Conservation (phyloP, 2,329 filamentous ascomycete genomes). For the Hypoxylon sp. region DNA sequence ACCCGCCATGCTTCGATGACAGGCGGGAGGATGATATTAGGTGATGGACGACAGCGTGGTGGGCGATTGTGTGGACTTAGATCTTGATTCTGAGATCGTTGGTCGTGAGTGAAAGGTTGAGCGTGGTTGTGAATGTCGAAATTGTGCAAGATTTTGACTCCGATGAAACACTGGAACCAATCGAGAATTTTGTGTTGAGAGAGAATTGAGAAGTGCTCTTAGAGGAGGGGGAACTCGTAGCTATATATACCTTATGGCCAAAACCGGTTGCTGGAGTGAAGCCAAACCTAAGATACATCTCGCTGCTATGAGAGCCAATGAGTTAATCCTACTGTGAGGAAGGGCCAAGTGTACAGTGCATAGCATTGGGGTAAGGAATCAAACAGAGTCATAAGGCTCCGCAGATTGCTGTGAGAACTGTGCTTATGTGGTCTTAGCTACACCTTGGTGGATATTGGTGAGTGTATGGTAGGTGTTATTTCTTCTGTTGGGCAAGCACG, state of each 20-base stretch:
- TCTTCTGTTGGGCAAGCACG: neutral
- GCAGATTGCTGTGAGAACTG: neutral
- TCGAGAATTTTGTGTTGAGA: neutral
- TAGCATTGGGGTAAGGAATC: neutral
- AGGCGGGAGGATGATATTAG: neutral
- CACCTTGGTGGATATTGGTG: neutral
- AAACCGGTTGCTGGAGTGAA: neutral
- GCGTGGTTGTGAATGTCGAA: neutral
- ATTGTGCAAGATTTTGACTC: neutral
- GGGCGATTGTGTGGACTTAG: neutral
- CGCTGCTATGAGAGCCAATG: neutral
- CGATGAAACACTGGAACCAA: no score
- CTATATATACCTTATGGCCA: neutral
- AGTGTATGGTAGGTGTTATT: neutral
- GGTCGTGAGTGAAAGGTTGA: neutral
- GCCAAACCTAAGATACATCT: neutral
- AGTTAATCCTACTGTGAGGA: neutral
- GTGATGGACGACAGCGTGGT: neutral
- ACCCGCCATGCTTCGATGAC: slow-evolving; percentile 2
- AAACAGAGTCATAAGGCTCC: neutral
- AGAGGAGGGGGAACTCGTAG: neutral
- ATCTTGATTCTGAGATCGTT: neutral
- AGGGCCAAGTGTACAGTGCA: neutral
- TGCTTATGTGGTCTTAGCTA: neutral
- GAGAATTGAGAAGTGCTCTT: neutral